phyloP scores from a whole-genome alignment of 2,329 filamentous ascomycete genomes.

The Ophiostoma triangulosporum region DNA sequence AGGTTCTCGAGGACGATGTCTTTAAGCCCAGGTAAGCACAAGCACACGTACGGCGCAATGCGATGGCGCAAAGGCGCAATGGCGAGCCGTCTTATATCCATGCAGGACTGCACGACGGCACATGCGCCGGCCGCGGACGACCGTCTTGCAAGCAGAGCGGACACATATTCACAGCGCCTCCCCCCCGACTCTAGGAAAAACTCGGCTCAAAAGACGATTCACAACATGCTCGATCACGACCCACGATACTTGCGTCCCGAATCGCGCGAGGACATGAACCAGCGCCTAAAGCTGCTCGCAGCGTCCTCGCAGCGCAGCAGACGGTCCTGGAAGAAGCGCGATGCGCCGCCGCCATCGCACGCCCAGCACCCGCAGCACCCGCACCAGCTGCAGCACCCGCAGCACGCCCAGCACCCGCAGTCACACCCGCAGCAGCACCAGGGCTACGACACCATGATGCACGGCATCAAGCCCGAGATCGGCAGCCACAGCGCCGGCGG shows the following conservation, averaged over 20 bases:
- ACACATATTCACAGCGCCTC: not conserved
- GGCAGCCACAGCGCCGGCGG: conserved; percentile 1
- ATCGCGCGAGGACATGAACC: conserved; percentile 35
- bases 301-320: conserved; percentile 25
- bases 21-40: conserved; percentile 32
- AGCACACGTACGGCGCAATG: no score
- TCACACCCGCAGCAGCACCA: not conserved
- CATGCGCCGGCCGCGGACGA: no score
- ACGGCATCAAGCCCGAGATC: conserved; percentile 8
- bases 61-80: no score
- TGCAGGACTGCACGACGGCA: no score
- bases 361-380: not conserved
- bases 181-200: conserved; percentile 27
- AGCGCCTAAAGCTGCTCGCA: conserved; percentile 32
- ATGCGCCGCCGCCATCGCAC: not conserved
- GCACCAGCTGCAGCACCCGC: not conserved
- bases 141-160: no score
- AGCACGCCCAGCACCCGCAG: conserved; percentile 3
- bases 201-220: conserved; percentile 45
- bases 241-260: conserved; percentile 43
- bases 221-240: conserved; percentile 42
- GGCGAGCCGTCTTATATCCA: no score
- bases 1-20: conserved; percentile 29
- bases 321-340: conserved; percentile 7
- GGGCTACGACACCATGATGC: conserved; percentile 5